These are phyloP conservation scores for Morella rubra DNA, from an alignment of 306 rosid species.

Conservation along the genomic window DNA sequence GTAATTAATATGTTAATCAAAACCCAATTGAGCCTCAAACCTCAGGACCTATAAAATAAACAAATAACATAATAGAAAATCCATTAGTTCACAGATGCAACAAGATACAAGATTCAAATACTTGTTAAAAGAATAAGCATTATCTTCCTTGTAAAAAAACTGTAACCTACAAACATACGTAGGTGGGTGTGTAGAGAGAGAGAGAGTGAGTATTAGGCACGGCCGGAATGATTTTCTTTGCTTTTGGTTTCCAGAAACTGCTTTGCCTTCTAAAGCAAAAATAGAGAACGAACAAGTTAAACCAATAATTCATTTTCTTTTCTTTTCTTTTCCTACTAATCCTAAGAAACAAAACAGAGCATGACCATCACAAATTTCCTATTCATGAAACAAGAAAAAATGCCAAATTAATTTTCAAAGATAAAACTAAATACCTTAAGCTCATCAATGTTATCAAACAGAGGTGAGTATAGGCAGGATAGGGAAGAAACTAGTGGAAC, in stretches of 20 bases:
- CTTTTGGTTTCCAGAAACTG: not conserved
- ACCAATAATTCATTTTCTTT: not conserved
- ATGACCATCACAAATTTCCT: not conserved
- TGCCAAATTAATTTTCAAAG: not conserved
- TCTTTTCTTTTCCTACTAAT: not conserved
- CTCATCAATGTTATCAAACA: too few species aligned
- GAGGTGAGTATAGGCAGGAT: too few species aligned
- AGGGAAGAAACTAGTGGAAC: not conserved
- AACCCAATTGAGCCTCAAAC: not conserved
- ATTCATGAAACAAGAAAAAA: not conserved
- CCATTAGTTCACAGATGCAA: not conserved
- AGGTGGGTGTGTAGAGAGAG: too few species aligned
- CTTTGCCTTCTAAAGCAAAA: not conserved
- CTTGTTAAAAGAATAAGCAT: not conserved
- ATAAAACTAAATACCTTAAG: not conserved
- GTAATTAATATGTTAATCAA: slow-evolving; percentile 6
- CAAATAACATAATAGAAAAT: not conserved
- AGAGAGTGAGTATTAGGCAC: not conserved
- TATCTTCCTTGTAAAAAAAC: not conserved
- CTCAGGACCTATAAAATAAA: not conserved
- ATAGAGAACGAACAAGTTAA: too few species aligned
- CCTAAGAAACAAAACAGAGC: not conserved
- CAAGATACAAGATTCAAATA: not conserved
- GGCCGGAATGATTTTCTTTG: not conserved
- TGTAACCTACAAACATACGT: not conserved